Conservation (phyloP, 192 early-diverging fungal species). For the Dissophora globulifera region DNA sequence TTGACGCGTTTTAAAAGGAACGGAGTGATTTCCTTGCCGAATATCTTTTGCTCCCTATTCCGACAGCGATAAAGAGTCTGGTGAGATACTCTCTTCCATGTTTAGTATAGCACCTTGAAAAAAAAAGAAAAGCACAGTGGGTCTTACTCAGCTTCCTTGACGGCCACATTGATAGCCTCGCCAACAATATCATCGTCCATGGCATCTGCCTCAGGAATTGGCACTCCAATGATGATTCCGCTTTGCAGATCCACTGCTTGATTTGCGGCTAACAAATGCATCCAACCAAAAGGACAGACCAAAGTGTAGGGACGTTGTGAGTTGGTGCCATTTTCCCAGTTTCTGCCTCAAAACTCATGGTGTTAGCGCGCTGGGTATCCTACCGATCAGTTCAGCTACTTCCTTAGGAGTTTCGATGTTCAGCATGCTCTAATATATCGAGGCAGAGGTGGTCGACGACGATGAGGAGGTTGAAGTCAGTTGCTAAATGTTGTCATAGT, state of each 20-base stretch:
- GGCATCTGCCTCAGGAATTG: slow-evolving; percentile 80
- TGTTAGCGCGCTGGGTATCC: no score
- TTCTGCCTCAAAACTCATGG: no score
- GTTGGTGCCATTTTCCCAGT: no score
- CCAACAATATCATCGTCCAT: slow-evolving; percentile 71
- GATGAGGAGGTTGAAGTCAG: no score
- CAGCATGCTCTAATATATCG: slow-evolving; percentile 56
- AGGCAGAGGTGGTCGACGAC: not conserved
- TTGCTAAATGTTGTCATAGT: no score
- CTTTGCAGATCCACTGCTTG: slow-evolving; percentile 70
- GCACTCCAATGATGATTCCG: slow-evolving; percentile 90
- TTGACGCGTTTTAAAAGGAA: slow-evolving; percentile 89
- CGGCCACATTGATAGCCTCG: slow-evolving; percentile 73
- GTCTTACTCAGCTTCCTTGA: slow-evolving; percentile 73
- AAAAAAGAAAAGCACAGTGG: no score
- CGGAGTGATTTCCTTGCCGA: slow-evolving; percentile 92
- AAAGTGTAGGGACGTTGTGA: no score
- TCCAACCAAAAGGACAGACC: not conserved
- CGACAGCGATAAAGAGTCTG: no score
- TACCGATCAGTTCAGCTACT: slow-evolving; percentile 69
- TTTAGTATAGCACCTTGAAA: no score
- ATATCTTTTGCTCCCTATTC: slow-evolving; percentile 65
- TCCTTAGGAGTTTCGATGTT: slow-evolving; percentile 60
- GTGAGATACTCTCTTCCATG: no score
- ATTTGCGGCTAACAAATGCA: slow-evolving; percentile 61